Conservation (phyloP, 305 asterid species). For the Coffea humblotiana region DNA sequence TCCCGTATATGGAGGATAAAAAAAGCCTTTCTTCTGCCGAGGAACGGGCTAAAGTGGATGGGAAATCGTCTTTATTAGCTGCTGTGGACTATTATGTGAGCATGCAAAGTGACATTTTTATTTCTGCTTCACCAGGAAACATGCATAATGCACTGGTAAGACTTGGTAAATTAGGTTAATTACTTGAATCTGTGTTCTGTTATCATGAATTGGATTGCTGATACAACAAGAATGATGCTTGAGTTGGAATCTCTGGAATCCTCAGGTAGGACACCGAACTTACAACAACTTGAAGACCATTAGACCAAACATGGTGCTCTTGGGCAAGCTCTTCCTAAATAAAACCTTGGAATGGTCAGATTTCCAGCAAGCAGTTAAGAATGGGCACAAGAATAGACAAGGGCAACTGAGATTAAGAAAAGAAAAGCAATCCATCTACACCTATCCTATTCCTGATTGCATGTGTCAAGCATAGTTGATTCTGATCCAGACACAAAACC, state of each 20-base stretch:
- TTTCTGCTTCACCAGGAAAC: slow-evolving; percentile 69
- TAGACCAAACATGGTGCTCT: slow-evolving; percentile 79
- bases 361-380: slow-evolving; percentile 59
- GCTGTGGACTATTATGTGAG: slow-evolving; percentile 64
- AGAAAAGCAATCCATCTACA: slow-evolving; percentile 73
- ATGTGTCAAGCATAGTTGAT: slow-evolving; percentile 63
- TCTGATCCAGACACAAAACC: not conserved
- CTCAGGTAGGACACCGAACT: slow-evolving; percentile 57
- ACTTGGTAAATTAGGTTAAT: not conserved
- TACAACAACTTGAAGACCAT: slow-evolving; percentile 82
- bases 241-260: not conserved
- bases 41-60: slow-evolving; percentile 42
- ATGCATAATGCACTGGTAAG: slow-evolving; percentile 70
- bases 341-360: slow-evolving; percentile 81
- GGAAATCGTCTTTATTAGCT: slow-evolving; percentile 54
- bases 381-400: slow-evolving; percentile 85
- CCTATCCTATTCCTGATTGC: slow-evolving; percentile 97
- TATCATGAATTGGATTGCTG: not conserved
- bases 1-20: slow-evolving; percentile 58
- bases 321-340: slow-evolving; percentile 83
- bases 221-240: not conserved
- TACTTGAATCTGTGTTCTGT: not conserved
- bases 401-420: slow-evolving; percentile 80
- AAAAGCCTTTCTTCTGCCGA: slow-evolving; percentile 49
- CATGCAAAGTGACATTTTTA: slow-evolving; percentile 57